Evolutionary conservation across 768 basidiomycete species (phyloP).

Genomic region (Tephrocybe rancida): DNA sequence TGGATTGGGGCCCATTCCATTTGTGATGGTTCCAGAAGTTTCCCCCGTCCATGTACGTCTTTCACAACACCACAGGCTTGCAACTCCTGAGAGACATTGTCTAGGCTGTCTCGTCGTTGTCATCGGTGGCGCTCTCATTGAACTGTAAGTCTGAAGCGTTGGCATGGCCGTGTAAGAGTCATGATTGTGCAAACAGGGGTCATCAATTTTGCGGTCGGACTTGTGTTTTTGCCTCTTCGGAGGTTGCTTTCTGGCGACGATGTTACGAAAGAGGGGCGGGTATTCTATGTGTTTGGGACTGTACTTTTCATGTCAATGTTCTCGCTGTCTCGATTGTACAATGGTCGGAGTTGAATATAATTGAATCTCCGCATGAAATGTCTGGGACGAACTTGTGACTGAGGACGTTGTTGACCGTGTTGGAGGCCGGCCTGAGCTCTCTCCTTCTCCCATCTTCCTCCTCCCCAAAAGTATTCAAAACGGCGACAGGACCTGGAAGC

Average conservation of each 20-base stretch:
- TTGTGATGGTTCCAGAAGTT: slow-evolving; percentile 90
- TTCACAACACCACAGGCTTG: slow-evolving; percentile 1
- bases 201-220: slow-evolving; percentile 81
- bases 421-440: slow-evolving; percentile 40
- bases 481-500: slow-evolving; percentile 73
- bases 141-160: slow-evolving; percentile 55
- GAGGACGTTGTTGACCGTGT: slow-evolving; percentile 45
- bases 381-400: slow-evolving; percentile 32
- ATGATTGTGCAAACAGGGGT: slow-evolving; percentile 55
- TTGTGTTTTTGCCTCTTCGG: slow-evolving; percentile 84
- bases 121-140: slow-evolving; percentile 71
- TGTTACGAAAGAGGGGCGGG: slow-evolving; percentile 71
- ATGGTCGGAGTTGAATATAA: slow-evolving; percentile 27
- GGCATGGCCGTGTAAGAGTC: neutral
- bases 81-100: slow-evolving; percentile 1
- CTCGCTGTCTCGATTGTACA: slow-evolving; percentile 40
- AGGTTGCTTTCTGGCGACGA: slow-evolving; percentile 68
- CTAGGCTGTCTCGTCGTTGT: slow-evolving; percentile 80
- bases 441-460: slow-evolving; percentile 39
- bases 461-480: slow-evolving; percentile 53
- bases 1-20: slow-evolving; percentile 91
- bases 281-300: slow-evolving; percentile 84
- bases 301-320: slow-evolving; percentile 47
- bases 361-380: slow-evolving; percentile 34
- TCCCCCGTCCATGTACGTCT: slow-evolving; percentile 73